Percentiles rank a stretch among this genome's conserved stretches.
Conservation (phyloP, 106 monocot species). For the Alisma plantagoaquatica region DNA sequence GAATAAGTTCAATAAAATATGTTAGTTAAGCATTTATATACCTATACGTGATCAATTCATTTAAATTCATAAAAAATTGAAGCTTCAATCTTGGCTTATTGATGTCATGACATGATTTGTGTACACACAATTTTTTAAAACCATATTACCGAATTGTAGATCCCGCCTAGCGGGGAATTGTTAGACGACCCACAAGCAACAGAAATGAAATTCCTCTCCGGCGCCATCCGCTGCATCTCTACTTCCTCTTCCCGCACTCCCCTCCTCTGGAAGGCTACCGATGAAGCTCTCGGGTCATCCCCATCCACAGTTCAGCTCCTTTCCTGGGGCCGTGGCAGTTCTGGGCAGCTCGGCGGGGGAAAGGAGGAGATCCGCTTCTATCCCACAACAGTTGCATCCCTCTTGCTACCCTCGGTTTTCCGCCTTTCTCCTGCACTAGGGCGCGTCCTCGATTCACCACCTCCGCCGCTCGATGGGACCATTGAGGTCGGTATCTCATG, state of each 20-base stretch:
- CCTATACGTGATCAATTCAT: no score
- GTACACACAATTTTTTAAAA: no score
- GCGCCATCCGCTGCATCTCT: conserved; percentile 4
- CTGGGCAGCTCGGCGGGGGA: conserved; percentile 84
- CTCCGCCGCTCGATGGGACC: not conserved
- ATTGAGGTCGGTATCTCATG: conserved; percentile 64
- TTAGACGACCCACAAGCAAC: no score
- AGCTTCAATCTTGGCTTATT: no score
- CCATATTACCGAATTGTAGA: no score
- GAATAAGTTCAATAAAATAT: no score
- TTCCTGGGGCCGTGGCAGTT: conserved; percentile 86
- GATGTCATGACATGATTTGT: no score
- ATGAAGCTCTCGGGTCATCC: not conserved
- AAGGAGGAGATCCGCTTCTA: conserved; percentile 81
- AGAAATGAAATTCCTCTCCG: conserved; percentile 17
- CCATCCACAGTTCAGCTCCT: conserved; percentile 43
- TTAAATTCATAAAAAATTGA: no score
- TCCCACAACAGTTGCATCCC: conserved; percentile 57
- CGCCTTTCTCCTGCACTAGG: conserved; percentile 40
- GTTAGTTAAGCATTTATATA: no score
- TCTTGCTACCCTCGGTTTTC: conserved; percentile 41
- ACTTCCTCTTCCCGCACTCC: conserved; percentile 20
- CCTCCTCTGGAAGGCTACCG: conserved; percentile 28
- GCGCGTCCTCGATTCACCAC: conserved; percentile 11
- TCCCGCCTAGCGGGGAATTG: no score